Percentiles rank a stretch among this genome's conserved stretches.
Conservation (phyloP, 2,329 filamentous ascomycete genomes). For the Dothiorella sarmentorum region DNA sequence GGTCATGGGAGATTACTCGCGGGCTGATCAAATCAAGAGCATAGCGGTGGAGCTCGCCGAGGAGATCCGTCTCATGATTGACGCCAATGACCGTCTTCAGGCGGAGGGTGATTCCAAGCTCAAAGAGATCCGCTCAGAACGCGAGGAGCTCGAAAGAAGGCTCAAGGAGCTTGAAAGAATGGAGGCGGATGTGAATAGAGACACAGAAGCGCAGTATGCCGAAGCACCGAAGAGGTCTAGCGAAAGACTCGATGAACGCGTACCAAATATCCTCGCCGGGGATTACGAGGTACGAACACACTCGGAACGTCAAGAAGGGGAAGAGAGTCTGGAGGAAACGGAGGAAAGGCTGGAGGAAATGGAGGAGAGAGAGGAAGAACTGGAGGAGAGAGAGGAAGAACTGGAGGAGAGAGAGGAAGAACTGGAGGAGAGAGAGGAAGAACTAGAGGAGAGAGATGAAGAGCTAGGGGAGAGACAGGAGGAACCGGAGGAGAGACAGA, state of each 20-base stretch:
- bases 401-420: background rate
- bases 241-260: background rate
- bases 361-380: background rate
- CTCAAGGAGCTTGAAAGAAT: background rate
- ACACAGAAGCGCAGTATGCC: too few species aligned
- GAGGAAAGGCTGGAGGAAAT: background rate
- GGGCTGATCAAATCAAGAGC: slow-evolving; percentile 21
- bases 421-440: background rate
- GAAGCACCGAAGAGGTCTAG: background rate
- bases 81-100: background rate
- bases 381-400: background rate
- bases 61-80: too few species aligned
- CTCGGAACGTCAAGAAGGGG: background rate
- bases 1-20: background rate
- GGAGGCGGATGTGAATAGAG: background rate
- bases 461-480: too few species aligned
- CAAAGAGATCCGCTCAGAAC: background rate
- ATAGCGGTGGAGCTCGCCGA: slow-evolving; percentile 31
- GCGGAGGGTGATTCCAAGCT: background rate
- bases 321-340: background rate
- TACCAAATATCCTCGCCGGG: background rate
- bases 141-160: background rate
- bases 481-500: too few species aligned
- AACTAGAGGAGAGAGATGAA: background rate
- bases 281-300: background rate